Conservation (phyloP, 2,329 filamentous ascomycete species). For the Scopulariopsis brevicaulis region DNA sequence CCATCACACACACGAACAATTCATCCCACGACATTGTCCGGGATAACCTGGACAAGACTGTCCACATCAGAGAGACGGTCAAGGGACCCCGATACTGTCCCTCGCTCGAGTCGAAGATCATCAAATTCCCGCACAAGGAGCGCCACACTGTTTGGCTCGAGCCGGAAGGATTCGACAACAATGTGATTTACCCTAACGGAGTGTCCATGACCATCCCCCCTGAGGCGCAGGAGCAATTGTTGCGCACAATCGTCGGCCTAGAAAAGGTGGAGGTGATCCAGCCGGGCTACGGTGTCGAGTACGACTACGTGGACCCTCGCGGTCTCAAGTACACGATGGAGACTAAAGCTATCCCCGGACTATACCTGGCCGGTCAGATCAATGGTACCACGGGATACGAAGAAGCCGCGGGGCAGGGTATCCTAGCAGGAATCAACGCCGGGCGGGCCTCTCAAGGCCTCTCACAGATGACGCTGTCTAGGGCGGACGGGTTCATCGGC, state of each 20-base stretch:
- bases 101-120: constrained; percentile 86
- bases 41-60: constrained; percentile 84
- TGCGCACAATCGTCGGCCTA: constrained; percentile 80
- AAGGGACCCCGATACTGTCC: constrained; percentile 93
- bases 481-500: constrained; percentile 90
- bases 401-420: constrained; percentile 87
- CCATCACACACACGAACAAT: constrained; percentile 78
- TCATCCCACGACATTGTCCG: constrained; percentile 74
- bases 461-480: constrained; percentile 54
- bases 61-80: constrained; percentile 92
- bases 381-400: constrained; percentile 98
- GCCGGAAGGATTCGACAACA: constrained; percentile 83
- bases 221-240: constrained; percentile 71
- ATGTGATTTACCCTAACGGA: constrained; percentile 91
- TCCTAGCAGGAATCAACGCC: constrained; percentile 89
- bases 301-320: constrained; percentile 94
- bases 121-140: constrained; percentile 71
- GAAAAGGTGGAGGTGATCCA: constrained; percentile 89
- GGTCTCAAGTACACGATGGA: constrained; percentile 81
- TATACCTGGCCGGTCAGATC: constrained; percentile 92
- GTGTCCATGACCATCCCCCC: constrained; percentile 93
- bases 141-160: constrained; percentile 93
- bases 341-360: constrained; percentile 79
- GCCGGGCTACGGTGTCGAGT: constrained; percentile 93
- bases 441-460: constrained; percentile 65